Evolutionary conservation across 139 green algal species (phyloP).

Genomic region (Tetraselmis striata): DNA sequence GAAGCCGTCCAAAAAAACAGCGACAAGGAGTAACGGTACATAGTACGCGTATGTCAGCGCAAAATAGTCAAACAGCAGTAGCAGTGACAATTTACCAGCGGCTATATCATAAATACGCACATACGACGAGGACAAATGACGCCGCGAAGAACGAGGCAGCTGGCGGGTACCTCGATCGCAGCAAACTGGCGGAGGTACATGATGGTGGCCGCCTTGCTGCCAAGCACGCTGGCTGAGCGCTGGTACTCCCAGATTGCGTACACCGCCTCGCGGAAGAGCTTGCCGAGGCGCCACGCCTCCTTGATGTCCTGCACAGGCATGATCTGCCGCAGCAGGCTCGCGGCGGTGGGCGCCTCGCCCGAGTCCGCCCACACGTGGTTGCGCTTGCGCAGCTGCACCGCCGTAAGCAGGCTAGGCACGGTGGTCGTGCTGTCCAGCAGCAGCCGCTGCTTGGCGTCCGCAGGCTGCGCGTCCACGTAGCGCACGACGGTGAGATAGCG

Average conservation of each 20-base stretch:
- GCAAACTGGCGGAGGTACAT: conserved; percentile 21
- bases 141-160: too few species aligned
- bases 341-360: conserved; percentile 16
- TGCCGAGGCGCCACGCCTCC: conserved; percentile 15
- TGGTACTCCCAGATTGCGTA: conserved; percentile 17
- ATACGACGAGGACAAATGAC: too few species aligned
- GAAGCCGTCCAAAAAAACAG: too few species aligned
- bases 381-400: conserved; percentile 10
- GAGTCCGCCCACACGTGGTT: conserved; percentile 12
- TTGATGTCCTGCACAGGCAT: conserved; percentile 19
- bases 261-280: conserved; percentile 18
- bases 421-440: neutral
- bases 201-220: neutral
- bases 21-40: too few species aligned
- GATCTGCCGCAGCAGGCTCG: conserved; percentile 15
- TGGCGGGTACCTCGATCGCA: conserved; percentile 20
- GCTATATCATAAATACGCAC: too few species aligned
- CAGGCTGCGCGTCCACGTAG: neutral
- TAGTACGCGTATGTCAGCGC: too few species aligned
- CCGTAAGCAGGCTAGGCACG: neutral
- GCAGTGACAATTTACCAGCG: too few species aligned
- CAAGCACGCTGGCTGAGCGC: neutral
- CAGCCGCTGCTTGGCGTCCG: neutral
- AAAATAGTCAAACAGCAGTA: too few species aligned
- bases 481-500: conserved; percentile 18